Base-by-base conservation (phyloP, 352 stramenopile genomes). In the Phytopythium helicoides region DNA sequence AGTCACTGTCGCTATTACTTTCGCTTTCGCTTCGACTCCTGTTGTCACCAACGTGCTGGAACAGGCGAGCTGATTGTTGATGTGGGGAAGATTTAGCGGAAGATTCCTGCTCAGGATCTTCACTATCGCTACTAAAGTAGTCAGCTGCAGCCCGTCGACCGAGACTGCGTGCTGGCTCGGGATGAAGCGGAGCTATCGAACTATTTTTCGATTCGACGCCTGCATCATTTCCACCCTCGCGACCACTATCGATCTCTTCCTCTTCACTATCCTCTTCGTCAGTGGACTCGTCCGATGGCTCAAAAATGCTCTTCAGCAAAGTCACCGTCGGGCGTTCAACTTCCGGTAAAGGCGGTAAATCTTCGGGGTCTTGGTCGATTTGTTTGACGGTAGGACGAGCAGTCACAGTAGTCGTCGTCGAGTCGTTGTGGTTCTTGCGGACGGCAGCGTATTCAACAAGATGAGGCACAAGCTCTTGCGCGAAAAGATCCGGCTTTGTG, bases 261-360 rank as follows among this genome's bases (percentile, higher is more conserved):
- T 76, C 66, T 21, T 75, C 68, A 6, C 53, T 64, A 5, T 75
- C 60, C 18, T 85, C 68, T 26, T 87, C 66, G 52, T 69, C 81
- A 6, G 74, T 60, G 3, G 60, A 73, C 26, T 73, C 81, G 42
- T 92, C 84, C 2, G 79, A 87, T 1, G 76, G 78, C 52, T 92
- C 81, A 62, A 94, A 94, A 47, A 94, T 92, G 15, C 81, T 86
- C 63, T 86, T 81, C 21, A 94, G 60, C 40, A 94, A 54, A 66
- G 69, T 73, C 2, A 49, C 47, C 7, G 72, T 64, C 3, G 80
- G 69, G 31, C 81, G 79, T 33, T 73, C 47, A n/a, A 68, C 58
- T 33, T 58, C 52, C 33, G 71, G 71, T 7, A 92, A 52, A 9
- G 65, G 58, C 5, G 61, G 64, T 2, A 89, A 51, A 16, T 76